A percentile compares a stretch with the other conserved stretches of the same genome.
These are phyloP conservation scores for Populus alba DNA, from an alignment of 345 rosid species.

Conservation along the genomic window DNA sequence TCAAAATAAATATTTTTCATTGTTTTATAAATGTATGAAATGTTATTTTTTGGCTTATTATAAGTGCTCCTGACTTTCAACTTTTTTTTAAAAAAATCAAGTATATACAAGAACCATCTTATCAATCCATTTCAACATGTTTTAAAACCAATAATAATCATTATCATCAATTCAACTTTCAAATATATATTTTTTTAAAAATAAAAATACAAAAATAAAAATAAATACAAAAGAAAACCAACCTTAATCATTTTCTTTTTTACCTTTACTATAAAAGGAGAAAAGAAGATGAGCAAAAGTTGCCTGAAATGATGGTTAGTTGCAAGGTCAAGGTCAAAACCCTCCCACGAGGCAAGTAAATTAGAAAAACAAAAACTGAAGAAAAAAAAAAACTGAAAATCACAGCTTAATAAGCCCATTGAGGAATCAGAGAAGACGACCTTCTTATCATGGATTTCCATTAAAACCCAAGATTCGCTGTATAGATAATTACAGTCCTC, in stretches of 20 bases:
- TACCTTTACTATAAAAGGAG: conserved; percentile 15
- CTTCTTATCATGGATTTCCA: conserved; percentile 15
- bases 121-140: no score
- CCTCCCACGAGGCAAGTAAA: conserved; percentile 19
- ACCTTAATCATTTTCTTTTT: not conserved
- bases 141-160: not conserved
- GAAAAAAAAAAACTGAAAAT: conserved; percentile 3
- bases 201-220: not conserved
- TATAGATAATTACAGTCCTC: not conserved
- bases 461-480: conserved; percentile 21
- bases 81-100: no score
- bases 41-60: no score
- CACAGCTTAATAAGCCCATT: not conserved
- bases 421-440: not conserved
- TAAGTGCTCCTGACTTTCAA: no score
- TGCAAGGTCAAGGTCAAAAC: conserved; percentile 45
- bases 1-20: no score
- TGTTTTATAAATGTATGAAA: no score
- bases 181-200: not conserved
- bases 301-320: conserved; percentile 47
- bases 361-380: conserved; percentile 23
- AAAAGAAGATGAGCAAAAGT: conserved; percentile 31
- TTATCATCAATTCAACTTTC: not conserved
- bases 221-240: not conserved
- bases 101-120: no score